These are phyloP conservation scores for Metschnikowia peoriensis DNA, from an alignment of 805 yeast species.

Conservation along the genomic window DNA sequence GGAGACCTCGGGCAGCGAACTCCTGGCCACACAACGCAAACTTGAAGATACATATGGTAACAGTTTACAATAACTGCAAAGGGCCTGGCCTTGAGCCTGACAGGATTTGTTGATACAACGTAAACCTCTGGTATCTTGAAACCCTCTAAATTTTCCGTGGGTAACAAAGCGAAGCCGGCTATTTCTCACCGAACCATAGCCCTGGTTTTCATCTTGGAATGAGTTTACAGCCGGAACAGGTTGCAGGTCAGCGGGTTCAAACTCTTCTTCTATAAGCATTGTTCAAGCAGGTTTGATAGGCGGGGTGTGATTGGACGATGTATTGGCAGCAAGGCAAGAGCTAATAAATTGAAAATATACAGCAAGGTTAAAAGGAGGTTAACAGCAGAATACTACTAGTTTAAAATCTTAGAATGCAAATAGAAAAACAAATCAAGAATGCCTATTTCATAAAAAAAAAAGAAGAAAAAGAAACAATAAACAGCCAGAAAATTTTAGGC, in stretches of 20 bases:
- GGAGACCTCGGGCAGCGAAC: slow-evolving; percentile 5
- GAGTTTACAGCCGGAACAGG: background rate
- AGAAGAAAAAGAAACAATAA: background rate
- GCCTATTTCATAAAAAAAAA: background rate
- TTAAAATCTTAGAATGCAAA: background rate
- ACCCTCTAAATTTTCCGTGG: slow-evolving; percentile 23
- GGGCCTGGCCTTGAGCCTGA: slow-evolving; percentile 10
- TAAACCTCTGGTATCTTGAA: slow-evolving; percentile 19
- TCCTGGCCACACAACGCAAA: slow-evolving; percentile 1
- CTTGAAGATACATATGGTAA: slow-evolving; percentile 18
- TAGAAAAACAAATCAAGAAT: background rate
- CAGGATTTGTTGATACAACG: slow-evolving; percentile 19
- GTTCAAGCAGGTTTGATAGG: background rate
- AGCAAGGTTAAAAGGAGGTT: background rate
- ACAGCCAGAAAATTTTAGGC: background rate
- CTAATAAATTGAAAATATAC: background rate
- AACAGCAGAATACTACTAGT: background rate
- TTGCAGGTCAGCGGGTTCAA: background rate
- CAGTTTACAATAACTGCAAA: slow-evolving; percentile 14
- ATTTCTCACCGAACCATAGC: background rate
- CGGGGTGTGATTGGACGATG: background rate
- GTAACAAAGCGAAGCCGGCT: slow-evolving; percentile 2
- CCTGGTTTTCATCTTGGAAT: background rate
- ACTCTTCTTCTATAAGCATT: background rate
- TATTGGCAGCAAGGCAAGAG: background rate